Conservation (phyloP, 805 yeast genomes). For the Hanseniaspora lachancei region DNA sequence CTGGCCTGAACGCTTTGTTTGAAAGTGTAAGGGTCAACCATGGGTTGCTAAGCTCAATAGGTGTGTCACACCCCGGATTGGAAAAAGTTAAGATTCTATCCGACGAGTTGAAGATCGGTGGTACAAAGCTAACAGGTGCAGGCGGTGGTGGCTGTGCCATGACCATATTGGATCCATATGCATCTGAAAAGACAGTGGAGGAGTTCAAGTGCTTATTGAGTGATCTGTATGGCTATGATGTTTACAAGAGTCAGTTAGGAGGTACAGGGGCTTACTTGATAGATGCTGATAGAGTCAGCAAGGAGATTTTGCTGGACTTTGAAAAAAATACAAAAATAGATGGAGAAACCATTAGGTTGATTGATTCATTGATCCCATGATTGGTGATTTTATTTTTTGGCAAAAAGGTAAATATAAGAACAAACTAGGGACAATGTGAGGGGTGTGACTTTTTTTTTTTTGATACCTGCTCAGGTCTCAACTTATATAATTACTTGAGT, state of each 20-base stretch:
- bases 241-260: conserved; percentile 70
- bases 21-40: conserved; percentile 72
- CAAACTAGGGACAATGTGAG: no score
- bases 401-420: no score
- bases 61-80: conserved; percentile 86
- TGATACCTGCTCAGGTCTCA: no score
- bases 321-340: neutral
- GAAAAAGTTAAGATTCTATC: conserved; percentile 61
- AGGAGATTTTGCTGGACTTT: conserved; percentile 13
- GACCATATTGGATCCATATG: conserved; percentile 46
- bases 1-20: conserved; percentile 28
- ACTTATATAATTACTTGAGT: no score
- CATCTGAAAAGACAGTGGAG: conserved; percentile 25
- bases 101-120: conserved; percentile 55
- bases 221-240: conserved; percentile 44
- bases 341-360: neutral
- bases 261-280: conserved; percentile 64
- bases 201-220: conserved; percentile 26
- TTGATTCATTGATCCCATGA: conserved; percentile 6
- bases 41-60: conserved; percentile 69
- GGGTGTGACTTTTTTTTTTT: no score
- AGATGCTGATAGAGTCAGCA: conserved; percentile 16
- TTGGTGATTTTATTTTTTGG: neutral
- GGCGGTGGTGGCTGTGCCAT: conserved; percentile 99
- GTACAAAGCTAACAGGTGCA: conserved; percentile 92